Percentiles rank a stretch among this genome's conserved stretches.
Evolutionary conservation across 768 basidiomycete genomes (phyloP).

Genomic region (Suillus occidentalis): DNA sequence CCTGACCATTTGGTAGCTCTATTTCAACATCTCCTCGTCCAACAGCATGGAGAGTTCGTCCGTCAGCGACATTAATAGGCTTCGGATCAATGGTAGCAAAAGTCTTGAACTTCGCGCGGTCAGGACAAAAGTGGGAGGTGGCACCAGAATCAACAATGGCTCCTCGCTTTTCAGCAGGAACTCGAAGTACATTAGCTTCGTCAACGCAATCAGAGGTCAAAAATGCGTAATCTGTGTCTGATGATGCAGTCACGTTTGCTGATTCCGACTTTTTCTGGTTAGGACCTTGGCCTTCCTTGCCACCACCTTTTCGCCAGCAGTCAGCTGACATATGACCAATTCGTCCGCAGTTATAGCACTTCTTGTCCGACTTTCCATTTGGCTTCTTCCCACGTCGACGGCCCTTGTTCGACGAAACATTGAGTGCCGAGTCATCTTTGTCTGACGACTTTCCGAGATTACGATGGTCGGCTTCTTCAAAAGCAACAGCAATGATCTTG

Average conservation of each 20-base stretch:
- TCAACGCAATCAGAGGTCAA: too few species aligned
- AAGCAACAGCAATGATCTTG: not conserved
- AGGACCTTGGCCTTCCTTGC: slow-evolving; percentile 38
- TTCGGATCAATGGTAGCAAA: too few species aligned
- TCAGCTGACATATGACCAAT: slow-evolving; percentile 25
- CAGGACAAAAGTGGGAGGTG: too few species aligned
- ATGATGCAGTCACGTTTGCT: not conserved
- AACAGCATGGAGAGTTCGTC: too few species aligned
- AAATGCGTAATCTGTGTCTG: too few species aligned
- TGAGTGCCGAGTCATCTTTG: not conserved
- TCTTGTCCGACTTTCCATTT: not conserved
- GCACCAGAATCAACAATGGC: too few species aligned
- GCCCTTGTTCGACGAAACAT: not conserved
- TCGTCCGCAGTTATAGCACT: slow-evolving; percentile 32
- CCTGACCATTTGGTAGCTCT: too few species aligned
- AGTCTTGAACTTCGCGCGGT: too few species aligned
- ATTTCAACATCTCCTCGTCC: too few species aligned
- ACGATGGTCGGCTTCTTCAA: slow-evolving; percentile 8
- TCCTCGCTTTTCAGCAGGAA: too few species aligned
- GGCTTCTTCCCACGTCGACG: not conserved
- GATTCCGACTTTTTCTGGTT: slow-evolving; percentile 21
- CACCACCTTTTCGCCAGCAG: slow-evolving; percentile 36
- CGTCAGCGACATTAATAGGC: too few species aligned
- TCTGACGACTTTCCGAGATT: not conserved
- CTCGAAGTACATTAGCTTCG: too few species aligned